Evolutionary conservation across 2,329 filamentous ascomycete genomes (phyloP), one percentile per base, ranked within the genome.

Genomic region (Exophiala lecanii-corni): DNA sequence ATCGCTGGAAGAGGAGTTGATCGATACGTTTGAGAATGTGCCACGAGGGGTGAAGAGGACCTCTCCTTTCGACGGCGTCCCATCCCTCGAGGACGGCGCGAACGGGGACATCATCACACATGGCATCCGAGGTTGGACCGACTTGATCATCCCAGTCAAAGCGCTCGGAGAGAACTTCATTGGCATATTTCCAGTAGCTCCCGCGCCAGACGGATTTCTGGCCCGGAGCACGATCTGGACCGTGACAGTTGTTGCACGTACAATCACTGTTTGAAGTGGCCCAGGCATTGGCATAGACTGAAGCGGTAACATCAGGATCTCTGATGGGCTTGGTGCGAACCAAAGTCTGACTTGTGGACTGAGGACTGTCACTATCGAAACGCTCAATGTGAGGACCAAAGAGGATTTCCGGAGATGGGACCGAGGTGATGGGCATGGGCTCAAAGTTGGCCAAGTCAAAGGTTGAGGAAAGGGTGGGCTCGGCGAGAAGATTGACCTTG

Each of bases 181-280:
- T 55, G 10, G 48, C 47, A 38, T 46, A 56, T 26, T 28, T 32
- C 54, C 54, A 56, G 34, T 52, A 49, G 40, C 44, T 54, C 5
- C 50, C 50, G 16, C 34, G 47, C 44, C 41, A 53, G 7, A 38
- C 19, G 10, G 43, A 25, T 6, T 34, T 41, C 15, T 25, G 40
- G 15, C 46, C 50, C 10, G 42, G 42, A 12, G 15, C 20, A 36
- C 28, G 39, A n/a, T 9, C 15, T 18, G 38, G 19, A 17, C 33
- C 32, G 19, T 28, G 36, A 28, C 39, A 31, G 31, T 43, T 23
- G 15, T 31, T 19, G 35, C 49, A 51, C 2, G 49, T 37, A 34
- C 49, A 51, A 9, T 39, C 33, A 3, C 31, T 26, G 21, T 26
- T 15, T 4, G 42, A 32, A 5, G 19, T 21, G 4, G 45, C 45